Percentiles rank a stretch among this genome's conserved stretches.
These are phyloP conservation scores for Haematococcus lacustris DNA, from an alignment of 139 green algal genomes.

Conservation along the genomic window DNA sequence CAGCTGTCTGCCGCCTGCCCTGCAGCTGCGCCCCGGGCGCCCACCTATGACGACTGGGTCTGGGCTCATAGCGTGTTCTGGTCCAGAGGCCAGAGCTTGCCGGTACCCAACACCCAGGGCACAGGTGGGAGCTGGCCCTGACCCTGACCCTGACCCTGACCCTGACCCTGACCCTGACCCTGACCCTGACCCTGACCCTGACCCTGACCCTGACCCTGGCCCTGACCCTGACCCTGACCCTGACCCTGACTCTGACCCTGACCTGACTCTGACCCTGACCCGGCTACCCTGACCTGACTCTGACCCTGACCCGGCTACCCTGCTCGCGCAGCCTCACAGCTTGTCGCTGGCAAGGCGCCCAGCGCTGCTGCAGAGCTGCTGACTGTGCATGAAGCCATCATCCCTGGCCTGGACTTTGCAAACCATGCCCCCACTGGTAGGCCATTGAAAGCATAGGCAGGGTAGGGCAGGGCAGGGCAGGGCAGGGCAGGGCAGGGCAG, in stretches of 20 bases:
- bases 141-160: too few relatives aligned
- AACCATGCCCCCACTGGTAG: conserved; percentile 55
- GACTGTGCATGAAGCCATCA: conserved; percentile 63
- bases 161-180: too few relatives aligned
- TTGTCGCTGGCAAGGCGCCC: neutral
- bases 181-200: too few relatives aligned
- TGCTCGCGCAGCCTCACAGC: conserved; percentile 14
- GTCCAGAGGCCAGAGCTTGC: conserved; percentile 43
- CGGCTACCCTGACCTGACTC: neutral
- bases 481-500: neutral
- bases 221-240: too few relatives aligned
- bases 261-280: too few relatives aligned
- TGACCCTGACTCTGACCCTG: too few relatives aligned
- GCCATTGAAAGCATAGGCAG: neutral
- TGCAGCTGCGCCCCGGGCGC: conserved; percentile 2
- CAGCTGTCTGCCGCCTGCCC: too few relatives aligned
- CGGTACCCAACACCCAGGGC: conserved; percentile 32
- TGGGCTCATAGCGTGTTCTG: conserved; percentile 61
- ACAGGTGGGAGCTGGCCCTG: too few relatives aligned
- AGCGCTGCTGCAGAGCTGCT: conserved; percentile 10
- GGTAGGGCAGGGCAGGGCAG: neutral
- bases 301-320: neutral
- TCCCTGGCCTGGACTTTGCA: conserved; percentile 82
- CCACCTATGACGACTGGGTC: conserved; percentile 56
- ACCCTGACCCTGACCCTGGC: too few relatives aligned